Percentiles rank a stretch among this genome's conserved stretches.
phyloP scores from a whole-genome alignment of 305 asterid species.

The Fraxinus latifolia region DNA sequence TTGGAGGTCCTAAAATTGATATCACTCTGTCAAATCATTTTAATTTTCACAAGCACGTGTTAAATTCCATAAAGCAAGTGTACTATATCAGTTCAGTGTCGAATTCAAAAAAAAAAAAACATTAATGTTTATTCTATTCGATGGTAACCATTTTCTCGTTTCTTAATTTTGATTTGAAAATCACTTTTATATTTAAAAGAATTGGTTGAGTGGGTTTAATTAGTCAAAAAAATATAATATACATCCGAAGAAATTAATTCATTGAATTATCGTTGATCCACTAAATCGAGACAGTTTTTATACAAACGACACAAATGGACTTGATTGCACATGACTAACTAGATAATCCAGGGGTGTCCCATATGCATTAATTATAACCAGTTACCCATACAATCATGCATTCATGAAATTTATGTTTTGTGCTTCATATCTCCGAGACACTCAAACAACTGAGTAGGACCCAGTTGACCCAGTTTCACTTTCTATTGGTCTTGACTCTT shows the following conservation, averaged over 20 bases:
- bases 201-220: too few species aligned
- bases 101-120: not conserved
- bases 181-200: not conserved
- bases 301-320: not conserved
- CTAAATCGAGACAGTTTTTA: not conserved
- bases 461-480: not conserved
- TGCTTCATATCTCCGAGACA: not conserved
- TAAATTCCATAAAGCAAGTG: not conserved
- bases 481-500: not conserved
- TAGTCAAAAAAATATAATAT: too few species aligned
- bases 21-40: not conserved
- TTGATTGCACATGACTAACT: not conserved
- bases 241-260: too few species aligned
- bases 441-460: not conserved
- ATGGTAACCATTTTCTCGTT: not conserved
- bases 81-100: not conserved
- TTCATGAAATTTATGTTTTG: slow-evolving; percentile 32
- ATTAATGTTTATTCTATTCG: not conserved
- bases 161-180: too few species aligned
- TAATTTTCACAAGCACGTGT: not conserved
- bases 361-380: slow-evolving; percentile 22
- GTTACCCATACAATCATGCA: slow-evolving; percentile 22
- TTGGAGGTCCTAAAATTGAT: not conserved
- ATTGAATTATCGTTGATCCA: not conserved
- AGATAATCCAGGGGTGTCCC: slow-evolving; percentile 3